Conservation (phyloP, 805 yeast genomes). For the Metschnikowia dekortorum region DNA sequence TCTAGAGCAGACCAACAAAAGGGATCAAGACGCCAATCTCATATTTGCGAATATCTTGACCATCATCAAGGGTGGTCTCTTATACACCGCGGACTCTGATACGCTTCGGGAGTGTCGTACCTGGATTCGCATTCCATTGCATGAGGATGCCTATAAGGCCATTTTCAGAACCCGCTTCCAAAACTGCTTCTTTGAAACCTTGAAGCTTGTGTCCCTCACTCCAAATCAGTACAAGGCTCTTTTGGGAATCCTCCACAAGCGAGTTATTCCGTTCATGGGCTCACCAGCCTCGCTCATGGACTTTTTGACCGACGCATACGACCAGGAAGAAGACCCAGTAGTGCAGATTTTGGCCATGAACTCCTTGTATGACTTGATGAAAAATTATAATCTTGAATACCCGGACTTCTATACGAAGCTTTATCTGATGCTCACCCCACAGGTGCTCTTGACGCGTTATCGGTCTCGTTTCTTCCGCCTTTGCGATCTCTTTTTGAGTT, state of each 20-base stretch:
- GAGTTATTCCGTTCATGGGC: conserved; percentile 75
- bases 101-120: conserved; percentile 26
- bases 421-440: conserved; percentile 73
- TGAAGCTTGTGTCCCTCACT: conserved; percentile 45
- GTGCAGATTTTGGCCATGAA: conserved; percentile 77
- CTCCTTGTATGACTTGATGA: conserved; percentile 84
- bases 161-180: conserved; percentile 66
- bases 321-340: conserved; percentile 41
- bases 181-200: conserved; percentile 55
- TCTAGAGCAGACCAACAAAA: conserved; percentile 2
- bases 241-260: conserved; percentile 69
- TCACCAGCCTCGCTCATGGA: conserved; percentile 88
- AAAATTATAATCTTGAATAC: conserved; percentile 76
- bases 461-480: conserved; percentile 85
- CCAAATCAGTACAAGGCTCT: conserved; percentile 63
- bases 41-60: conserved; percentile 40
- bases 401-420: conserved; percentile 84
- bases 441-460: conserved; percentile 70
- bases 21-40: background rate
- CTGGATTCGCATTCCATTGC: conserved; percentile 32
- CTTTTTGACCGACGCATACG: conserved; percentile 83
- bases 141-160: conserved; percentile 34
- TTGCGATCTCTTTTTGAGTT: conserved; percentile 77
- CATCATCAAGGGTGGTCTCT: conserved; percentile 27
- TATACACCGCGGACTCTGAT: conserved; percentile 22